These are phyloP conservation scores for Chalciporus chontae DNA, from an alignment of 768 basidiomycete genomes.

Conservation along the genomic window DNA sequence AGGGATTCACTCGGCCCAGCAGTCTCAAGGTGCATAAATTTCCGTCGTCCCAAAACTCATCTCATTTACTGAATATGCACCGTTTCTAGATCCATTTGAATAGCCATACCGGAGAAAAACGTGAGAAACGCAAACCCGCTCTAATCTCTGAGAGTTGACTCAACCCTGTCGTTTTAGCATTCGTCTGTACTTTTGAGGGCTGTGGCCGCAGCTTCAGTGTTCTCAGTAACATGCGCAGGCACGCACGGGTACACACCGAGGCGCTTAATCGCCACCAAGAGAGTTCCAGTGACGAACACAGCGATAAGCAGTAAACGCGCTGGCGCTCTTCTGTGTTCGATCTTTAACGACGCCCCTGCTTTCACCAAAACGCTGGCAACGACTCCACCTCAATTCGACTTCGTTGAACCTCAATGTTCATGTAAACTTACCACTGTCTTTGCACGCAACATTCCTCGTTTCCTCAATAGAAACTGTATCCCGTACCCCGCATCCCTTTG, in stretches of 20 bases:
- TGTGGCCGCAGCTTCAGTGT: slow-evolving; percentile 84
- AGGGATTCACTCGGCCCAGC: slow-evolving; percentile 78
- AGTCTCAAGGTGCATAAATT: slow-evolving; percentile 61
- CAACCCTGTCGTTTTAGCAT: slow-evolving; percentile 44
- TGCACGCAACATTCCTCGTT: slow-evolving; percentile 5
- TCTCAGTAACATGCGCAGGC: slow-evolving; percentile 85
- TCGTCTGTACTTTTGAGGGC: slow-evolving; percentile 66
- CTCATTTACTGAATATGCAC: slow-evolving; percentile 7
- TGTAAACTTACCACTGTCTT: slow-evolving; percentile 10
- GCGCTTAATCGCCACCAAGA: slow-evolving; percentile 33
- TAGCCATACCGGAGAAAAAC: slow-evolving; percentile 83
- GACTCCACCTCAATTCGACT: background rate
- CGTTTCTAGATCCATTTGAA: slow-evolving; percentile 69
- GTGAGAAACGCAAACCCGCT: slow-evolving; percentile 40
- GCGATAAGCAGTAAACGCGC: slow-evolving; percentile 32
- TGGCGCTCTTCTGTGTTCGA: slow-evolving; percentile 10
- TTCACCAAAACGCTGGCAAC: slow-evolving; percentile 6
- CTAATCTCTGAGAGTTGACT: slow-evolving; percentile 14
- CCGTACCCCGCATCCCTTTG: slow-evolving; percentile 3
- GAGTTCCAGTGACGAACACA: slow-evolving; percentile 44
- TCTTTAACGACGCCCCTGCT: slow-evolving; percentile 8
- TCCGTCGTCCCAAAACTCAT: background rate
- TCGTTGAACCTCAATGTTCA: background rate
- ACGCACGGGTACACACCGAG: slow-evolving; percentile 67
- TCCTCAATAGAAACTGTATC: slow-evolving; percentile 15